Evolutionary conservation across 129 eudicot genomes (phyloP), one percentile per base, ranked within the genome.

Genomic region (Calendula officinalis): DNA sequence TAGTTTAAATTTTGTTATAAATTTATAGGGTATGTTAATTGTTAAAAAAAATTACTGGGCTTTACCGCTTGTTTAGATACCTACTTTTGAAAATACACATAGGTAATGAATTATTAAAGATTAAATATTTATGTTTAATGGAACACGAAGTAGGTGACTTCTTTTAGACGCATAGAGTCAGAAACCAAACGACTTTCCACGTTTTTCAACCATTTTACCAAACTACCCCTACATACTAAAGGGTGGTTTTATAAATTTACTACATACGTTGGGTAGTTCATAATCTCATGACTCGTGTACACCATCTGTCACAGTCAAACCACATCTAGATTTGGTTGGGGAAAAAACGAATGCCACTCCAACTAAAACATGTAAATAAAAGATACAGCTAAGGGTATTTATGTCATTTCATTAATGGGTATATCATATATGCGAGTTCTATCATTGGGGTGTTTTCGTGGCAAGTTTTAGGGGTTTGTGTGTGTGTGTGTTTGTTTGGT

Each of bases 401-500:
- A 13, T 3, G 81, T 80, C 69, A 49, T 41, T 62, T 37, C 1
- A 0, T 1, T 1, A 6, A 30, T 45, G 50, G 36, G 56, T 61
- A 58, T 50, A 38, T 58, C 6, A 9, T 12, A 14, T 22, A 22
- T 22, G 30, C 70, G 54, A 56, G 50, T 58, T 53, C 32, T 56
- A 54, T 77, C 64, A 79, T 66, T 80, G 82, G 86, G 79, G 90
- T 86, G 90, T 80, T 56, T 71, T 77, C 76, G 84, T 86, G 89
- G 83, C 82, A 76, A 65, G 64, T 81, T 55, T 56, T 35, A 40
- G 73, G 60, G 73, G 30, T 22, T 22, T 22, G 30, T 22, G 30
- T 22, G 30, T 22, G 73, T 14, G 54, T 63, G 69, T 45, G 79
- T 52, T 59, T 78, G 81, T 81, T 69, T 64, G 81, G 84, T 78